Evolutionary conservation across 2,329 filamentous ascomycete species (phyloP), one percentile per base, ranked within the genome.

Genomic region (Penicillium carneum): DNA sequence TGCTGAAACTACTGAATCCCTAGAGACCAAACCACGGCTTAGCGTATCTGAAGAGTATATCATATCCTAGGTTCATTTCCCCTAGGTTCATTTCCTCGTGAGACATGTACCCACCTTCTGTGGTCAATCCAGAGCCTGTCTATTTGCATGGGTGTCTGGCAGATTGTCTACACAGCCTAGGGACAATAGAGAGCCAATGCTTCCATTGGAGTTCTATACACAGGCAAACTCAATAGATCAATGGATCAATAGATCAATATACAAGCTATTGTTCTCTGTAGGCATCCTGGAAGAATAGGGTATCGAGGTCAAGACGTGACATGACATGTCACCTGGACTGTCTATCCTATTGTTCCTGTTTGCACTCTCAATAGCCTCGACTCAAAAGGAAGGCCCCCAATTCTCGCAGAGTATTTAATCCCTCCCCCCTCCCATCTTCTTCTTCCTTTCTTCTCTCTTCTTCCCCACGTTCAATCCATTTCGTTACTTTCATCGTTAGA

Each of bases 401-500:
- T 45, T 26, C 34, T 48, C 11, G 18, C 12, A n/a, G 14, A 20
- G 18, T 47, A 55, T 34, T 47, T 47, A 47, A 31, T 36, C 31
- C 20, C 34, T 10, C 33, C 16, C 12, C 4, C 20, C 36, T 11
- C 16, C 3, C 18, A 4, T 39, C 23, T 23, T 42, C 43, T 20
- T 56, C 16, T 47, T 52, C 23, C n/a, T 38, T 36, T 34, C 46
- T 52, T 42, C 39, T 42, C 45, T 49, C 29, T 23, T 36, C 9
- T 53, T 46, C 18, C 2, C 39, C 23, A 33, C 52, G 18, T 38
- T 55, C 20, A 5, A 41, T 43, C n/a, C 47, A 36, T 46, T 51
- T 36, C 31, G 20, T 49, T 42, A 49, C 46, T 10, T 59, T 53
- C 33, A 42, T 18, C 54, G 36, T 26, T 29, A 39, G 49, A 49